These are phyloP conservation scores for Nakaseomyces sp. DNA, from an alignment of 1,139 yeast genomes.

Conservation along the genomic window DNA sequence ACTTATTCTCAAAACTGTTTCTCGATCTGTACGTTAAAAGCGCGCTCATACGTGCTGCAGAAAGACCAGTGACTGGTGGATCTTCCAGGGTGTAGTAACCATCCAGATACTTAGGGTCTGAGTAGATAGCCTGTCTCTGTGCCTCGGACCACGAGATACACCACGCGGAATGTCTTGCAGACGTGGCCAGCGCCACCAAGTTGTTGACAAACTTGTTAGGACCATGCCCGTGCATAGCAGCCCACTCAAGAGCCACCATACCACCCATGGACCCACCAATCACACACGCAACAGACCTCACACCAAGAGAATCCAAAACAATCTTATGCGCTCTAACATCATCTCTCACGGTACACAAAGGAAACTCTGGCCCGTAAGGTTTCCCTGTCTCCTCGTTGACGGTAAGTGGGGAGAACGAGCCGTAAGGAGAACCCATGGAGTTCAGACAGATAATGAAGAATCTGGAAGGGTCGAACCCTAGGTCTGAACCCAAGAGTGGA, in stretches of 20 bases:
- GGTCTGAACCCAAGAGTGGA: slow-evolving; percentile 74
- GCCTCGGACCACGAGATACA: slow-evolving; percentile 99
- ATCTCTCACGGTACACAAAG: slow-evolving; percentile 83
- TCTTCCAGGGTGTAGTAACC: slow-evolving; percentile 74
- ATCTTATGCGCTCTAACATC: slow-evolving; percentile 75
- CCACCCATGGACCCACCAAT: slow-evolving; percentile 99
- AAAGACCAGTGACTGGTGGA: slow-evolving; percentile 77
- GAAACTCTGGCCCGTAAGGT: slow-evolving; percentile 89
- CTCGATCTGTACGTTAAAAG: slow-evolving; percentile 84
- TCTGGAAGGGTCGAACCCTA: slow-evolving; percentile 84
- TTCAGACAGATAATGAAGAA: slow-evolving; percentile 82
- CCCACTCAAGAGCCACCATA: slow-evolving; percentile 88
- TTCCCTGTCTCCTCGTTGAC: slow-evolving; percentile 62
- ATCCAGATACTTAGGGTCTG: slow-evolving; percentile 85
- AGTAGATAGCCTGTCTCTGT: slow-evolving; percentile 88
- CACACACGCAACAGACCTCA: slow-evolving; percentile 68
- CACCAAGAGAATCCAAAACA: slow-evolving; percentile 64
- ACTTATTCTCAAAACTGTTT: slow-evolving; percentile 81
- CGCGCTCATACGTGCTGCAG: slow-evolving; percentile 98
- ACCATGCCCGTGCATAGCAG: slow-evolving; percentile 48
- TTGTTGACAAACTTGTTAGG: slow-evolving; percentile 52
- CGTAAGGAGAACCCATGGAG: slow-evolving; percentile 92
- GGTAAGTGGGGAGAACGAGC: slow-evolving; percentile 86
- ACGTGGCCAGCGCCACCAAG: slow-evolving; percentile 81
- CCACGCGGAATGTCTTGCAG: slow-evolving; percentile 96